These are phyloP conservation scores for Microbotryum scabiosae DNA, from an alignment of 1,284 basidiomycete species.

Conservation along the genomic window DNA sequence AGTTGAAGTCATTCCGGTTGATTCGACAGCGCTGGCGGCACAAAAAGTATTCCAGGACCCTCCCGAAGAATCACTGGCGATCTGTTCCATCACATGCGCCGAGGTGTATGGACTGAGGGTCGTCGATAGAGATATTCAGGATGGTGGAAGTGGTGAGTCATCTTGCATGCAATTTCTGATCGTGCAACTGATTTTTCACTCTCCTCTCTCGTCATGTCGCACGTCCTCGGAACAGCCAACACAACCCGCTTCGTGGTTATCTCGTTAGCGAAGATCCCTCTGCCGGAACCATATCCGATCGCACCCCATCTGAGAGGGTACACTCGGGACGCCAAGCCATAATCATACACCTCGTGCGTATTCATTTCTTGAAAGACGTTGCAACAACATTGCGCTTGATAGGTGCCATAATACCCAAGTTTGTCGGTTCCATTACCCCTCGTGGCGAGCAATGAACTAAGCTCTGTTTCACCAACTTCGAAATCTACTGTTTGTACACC, in stretches of 20 bases:
- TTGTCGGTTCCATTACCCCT: too few species aligned
- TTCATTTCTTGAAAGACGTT: too few species aligned
- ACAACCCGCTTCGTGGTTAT: slow-evolving; percentile 25
- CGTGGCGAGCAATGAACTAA: too few species aligned
- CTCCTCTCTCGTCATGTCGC: neutral
- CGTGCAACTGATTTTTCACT: neutral
- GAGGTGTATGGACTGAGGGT: slow-evolving; percentile 30
- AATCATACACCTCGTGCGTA: too few species aligned
- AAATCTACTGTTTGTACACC: neutral
- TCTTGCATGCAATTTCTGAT: neutral
- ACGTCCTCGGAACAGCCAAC: slow-evolving; percentile 11
- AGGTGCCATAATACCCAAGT: too few species aligned
- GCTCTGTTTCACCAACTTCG: too few species aligned
- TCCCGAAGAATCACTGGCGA: slow-evolving; percentile 21
- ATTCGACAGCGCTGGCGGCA: slow-evolving; percentile 32
- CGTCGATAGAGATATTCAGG: slow-evolving; percentile 33
- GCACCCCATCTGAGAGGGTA: too few species aligned
- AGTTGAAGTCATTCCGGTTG: slow-evolving; percentile 20
- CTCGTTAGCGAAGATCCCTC: neutral
- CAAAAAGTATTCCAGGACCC: slow-evolving; percentile 14
- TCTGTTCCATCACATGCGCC: slow-evolving; percentile 31
- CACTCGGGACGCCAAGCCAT: too few species aligned
- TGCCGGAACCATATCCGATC: slow-evolving; percentile 8
- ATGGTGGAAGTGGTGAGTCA: slow-evolving; percentile 28
- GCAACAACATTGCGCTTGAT: too few species aligned